phyloP scores from a whole-genome alignment of 2,329 filamentous ascomycete genomes.

The Apiospora sp. region DNA sequence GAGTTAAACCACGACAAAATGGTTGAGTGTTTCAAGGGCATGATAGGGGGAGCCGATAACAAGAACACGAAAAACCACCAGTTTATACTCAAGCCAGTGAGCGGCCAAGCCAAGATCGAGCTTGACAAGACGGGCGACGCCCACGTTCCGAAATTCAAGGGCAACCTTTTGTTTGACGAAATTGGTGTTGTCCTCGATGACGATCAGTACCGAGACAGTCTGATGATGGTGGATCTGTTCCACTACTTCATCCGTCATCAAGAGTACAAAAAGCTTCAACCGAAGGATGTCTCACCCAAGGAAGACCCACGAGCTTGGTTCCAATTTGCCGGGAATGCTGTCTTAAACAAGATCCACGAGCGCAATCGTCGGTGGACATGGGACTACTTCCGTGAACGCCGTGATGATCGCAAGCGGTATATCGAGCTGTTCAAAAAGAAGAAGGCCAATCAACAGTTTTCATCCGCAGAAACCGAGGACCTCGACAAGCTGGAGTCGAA shows the following conservation, averaged over 20 bases:
- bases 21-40: slow-evolving; percentile 76
- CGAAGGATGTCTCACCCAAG: slow-evolving; percentile 80
- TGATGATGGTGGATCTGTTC: slow-evolving; percentile 99
- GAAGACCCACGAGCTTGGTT: slow-evolving; percentile 95
- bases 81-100: slow-evolving; percentile 95
- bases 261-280: slow-evolving; percentile 93
- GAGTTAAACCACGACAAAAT: slow-evolving; percentile 77
- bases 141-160: slow-evolving; percentile 85
- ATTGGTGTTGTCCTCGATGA: slow-evolving; percentile 98
- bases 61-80: slow-evolving; percentile 70
- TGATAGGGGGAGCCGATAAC: slow-evolving; percentile 76
- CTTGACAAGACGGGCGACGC: slow-evolving; percentile 90
- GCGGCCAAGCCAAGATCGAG: slow-evolving; percentile 91
- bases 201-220: slow-evolving; percentile 92
- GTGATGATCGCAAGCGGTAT: slow-evolving; percentile 88
- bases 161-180: slow-evolving; percentile 92
- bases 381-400: slow-evolving; percentile 91
- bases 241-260: slow-evolving; percentile 98
- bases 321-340: slow-evolving; percentile 86
- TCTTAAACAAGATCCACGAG: slow-evolving; percentile 94
- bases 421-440: slow-evolving; percentile 97
- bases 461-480: slow-evolving; percentile 74
- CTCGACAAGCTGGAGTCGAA: slow-evolving; percentile 84
- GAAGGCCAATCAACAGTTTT: slow-evolving; percentile 76
- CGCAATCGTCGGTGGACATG: slow-evolving; percentile 93